These are phyloP conservation scores for Zanthoxylum bungeanum DNA, from an alignment of 345 rosid species.

Conservation along the genomic window DNA sequence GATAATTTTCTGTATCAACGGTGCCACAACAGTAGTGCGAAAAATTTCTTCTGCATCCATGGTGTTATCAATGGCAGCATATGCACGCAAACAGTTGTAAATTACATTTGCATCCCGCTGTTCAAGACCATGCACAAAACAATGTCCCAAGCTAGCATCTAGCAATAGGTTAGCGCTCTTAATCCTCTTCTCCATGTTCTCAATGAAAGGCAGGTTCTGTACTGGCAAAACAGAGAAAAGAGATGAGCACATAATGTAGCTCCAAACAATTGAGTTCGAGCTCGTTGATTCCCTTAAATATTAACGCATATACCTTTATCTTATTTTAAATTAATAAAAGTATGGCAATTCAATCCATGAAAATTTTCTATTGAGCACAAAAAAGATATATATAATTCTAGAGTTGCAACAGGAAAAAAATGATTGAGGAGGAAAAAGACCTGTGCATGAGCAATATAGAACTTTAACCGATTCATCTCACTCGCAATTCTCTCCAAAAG, in stretches of 20 bases:
- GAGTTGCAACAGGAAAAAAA: background rate
- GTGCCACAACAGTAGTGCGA: slow-evolving; percentile 75
- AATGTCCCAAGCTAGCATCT: slow-evolving; percentile 94
- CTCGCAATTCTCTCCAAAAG: slow-evolving; percentile 96
- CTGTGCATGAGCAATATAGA: slow-evolving; percentile 89
- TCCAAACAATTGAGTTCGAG: background rate
- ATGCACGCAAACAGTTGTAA: slow-evolving; percentile 95
- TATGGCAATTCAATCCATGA: background rate
- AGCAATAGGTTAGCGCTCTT: slow-evolving; percentile 76
- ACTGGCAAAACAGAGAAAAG: slow-evolving; percentile 68
- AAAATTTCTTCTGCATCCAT: slow-evolving; percentile 79
- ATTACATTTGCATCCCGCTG: slow-evolving; percentile 81
- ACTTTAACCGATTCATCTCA: slow-evolving; percentile 95
- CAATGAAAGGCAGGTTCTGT: slow-evolving; percentile 97
- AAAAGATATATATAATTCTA: background rate
- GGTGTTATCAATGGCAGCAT: slow-evolving; percentile 89
- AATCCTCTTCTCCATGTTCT: slow-evolving; percentile 97
- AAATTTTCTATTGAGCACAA: background rate
- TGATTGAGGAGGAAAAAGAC: slow-evolving; percentile 46
- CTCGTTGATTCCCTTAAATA: slow-evolving; percentile 5
- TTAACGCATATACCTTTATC: background rate
- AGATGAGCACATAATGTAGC: slow-evolving; percentile 42
- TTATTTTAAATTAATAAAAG: background rate
- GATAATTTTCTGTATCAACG: slow-evolving; percentile 61
- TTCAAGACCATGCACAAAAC: slow-evolving; percentile 90